Evolutionary conservation across 1,284 basidiomycete genomes (phyloP), one percentile per base, ranked within the genome.

Genomic region (Golubevia sp.): DNA sequence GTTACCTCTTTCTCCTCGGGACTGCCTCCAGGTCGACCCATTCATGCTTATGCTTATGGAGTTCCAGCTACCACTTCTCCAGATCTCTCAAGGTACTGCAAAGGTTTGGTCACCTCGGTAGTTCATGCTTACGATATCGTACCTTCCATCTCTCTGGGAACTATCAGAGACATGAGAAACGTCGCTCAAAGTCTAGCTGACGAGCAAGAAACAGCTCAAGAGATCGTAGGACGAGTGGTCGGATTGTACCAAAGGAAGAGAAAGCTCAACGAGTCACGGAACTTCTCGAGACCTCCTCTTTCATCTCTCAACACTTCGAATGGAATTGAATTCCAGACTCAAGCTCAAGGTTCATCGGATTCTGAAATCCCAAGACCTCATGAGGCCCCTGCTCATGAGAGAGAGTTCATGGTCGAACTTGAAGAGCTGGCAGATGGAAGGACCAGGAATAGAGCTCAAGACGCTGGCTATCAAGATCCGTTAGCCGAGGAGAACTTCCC

Each of bases 161-260:
- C 84, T 6, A 71, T 87, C 21, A 79, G 85, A 49, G 86, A 87
- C 71, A 78, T 87, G 50, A 86, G 85, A 72, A 86, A 85, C 66
- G 81, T 87, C 34, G 85, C 86, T 2, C 66, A 68, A 24, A 68
- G 66, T 1, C 61, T 78, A 11, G 25, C 15, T 2, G 61, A 70
- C 23, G 67, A 73, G 53, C 61, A 49, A 18, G 78, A 78, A 30
- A 74, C 69, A 13, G 85, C 86, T 15, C 85, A 86, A 59, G 86
- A 87, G 70, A 86, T 87, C 58, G 84, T 87, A 21, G 85, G 84
- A 6, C 74, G 85, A 53, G 85, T 86, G 18, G 57, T 84, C 30
- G 78, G 79, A 11, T 59, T 82, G 8, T 82, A 79, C 49, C 71
- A 79, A 50, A 63, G 15, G 63, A 74, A n/a, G 52, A 55, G 25